Base-by-base conservation (phyloP, 768 basidiomycete genomes). In the Agaricus blazei region DNA sequence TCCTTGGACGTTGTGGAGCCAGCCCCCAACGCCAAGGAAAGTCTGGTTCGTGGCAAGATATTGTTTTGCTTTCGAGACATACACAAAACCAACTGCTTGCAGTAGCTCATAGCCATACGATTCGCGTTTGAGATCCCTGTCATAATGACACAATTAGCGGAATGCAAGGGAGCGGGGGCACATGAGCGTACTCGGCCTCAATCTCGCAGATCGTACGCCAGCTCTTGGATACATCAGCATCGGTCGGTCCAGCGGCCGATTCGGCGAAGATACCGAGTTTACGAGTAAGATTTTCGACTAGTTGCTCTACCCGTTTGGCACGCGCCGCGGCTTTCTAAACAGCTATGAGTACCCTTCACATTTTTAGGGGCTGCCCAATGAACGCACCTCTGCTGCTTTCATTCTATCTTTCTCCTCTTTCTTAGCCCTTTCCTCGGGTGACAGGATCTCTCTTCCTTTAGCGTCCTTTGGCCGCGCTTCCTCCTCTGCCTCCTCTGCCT, bases 251-350 rank as follows among this genome's bases (percentile, higher is more conserved):
- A 0, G 78, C 77, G 9, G 91, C 90, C 0, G 85, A 88, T 71
- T 96, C 93, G 0, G 90, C 87, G 66, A 90, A 96, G 45, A 96
- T 90, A 41, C 87, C 81, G 26, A 96, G 78, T 68, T 93, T 95
- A 59, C 88, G 80, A 44, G 85, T 82, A 58, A 96, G 75, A 55
- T 87, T 87, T 59, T 88, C 85, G 7, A 89, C 82, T 9, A 96
- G 82, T 65, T 87, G 86, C 59, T 76, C 68, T 11, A 95, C 80
- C 9, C 93, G 79, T 63, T 88, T 87, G 53, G 82, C 82, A 51
- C 93, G 78, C n/a, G 76, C 85, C 27, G 83, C 85, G 14, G 90
- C 84, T 84, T 87, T 92, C 88, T 93, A 62, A 27, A 47, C 43
- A n/a, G 9, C 12, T 23, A 51, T 24, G 23, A 42, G 50, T 57